These are phyloP conservation scores for Ceratocystis eucalypticola DNA, from an alignment of 2,329 filamentous ascomycete genomes.

Conservation along the genomic window DNA sequence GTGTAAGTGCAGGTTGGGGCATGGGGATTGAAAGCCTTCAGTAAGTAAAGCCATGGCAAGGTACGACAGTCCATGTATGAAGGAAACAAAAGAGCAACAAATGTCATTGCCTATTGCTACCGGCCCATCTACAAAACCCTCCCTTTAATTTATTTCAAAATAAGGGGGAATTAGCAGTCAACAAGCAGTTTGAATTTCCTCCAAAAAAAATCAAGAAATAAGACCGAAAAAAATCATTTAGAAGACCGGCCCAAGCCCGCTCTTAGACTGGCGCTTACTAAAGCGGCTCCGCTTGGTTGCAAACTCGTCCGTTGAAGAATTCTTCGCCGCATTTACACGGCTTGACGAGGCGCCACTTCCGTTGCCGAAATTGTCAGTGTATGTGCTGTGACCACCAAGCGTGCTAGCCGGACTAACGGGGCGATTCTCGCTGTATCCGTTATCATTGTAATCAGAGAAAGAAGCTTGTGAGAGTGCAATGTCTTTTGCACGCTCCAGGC, in stretches of 20 bases:
- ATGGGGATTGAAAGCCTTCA: neutral
- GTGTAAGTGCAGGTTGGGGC: neutral
- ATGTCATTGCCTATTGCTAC: conserved; percentile 1
- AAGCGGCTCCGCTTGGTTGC: conserved; percentile 52
- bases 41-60: neutral
- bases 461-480: conserved; percentile 60
- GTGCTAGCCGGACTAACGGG: conserved; percentile 64
- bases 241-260: conserved; percentile 81
- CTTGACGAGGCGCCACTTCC: conserved; percentile 22
- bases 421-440: conserved; percentile 53
- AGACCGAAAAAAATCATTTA: conserved; percentile 28
- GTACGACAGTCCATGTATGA: neutral
- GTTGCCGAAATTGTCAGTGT: conserved; percentile 37
- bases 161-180: too few relatives aligned
- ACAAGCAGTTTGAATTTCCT: too few relatives aligned
- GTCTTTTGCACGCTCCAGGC: conserved; percentile 73
- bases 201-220: conserved; percentile 14
- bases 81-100: conserved; percentile 22
- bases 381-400: conserved; percentile 45
- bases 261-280: conserved; percentile 87
- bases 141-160: too few relatives aligned
- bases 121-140: too few relatives aligned
- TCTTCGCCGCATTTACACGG: conserved; percentile 46
- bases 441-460: conserved; percentile 53
- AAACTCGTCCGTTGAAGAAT: conserved; percentile 43